Percentiles rank a stretch among this genome's conserved stretches.
These are phyloP conservation scores for Tricholomella constricta DNA, from an alignment of 768 basidiomycete genomes.

Conservation along the genomic window DNA sequence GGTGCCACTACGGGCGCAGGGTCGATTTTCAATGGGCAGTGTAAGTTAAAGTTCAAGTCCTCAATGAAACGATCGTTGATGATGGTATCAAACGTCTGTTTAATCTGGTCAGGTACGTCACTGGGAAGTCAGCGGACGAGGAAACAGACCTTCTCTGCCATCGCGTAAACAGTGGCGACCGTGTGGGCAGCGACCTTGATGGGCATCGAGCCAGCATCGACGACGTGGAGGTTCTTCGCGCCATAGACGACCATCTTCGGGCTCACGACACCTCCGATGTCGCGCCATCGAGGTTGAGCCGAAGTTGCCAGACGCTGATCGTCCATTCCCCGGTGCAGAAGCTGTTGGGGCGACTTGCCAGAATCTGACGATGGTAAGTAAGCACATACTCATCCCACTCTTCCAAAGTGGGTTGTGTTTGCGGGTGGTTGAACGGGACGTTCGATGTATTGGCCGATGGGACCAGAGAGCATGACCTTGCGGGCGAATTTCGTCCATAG, in stretches of 20 bases:
- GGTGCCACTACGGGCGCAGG: too few species aligned
- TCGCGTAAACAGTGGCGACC: constrained; percentile 9
- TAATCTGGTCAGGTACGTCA: not conserved
- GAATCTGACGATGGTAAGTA: not conserved
- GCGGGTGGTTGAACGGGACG: constrained; percentile 10
- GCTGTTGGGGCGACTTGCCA: not conserved
- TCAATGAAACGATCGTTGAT: constrained; percentile 5
- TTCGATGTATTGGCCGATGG: constrained; percentile 14
- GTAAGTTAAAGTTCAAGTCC: not conserved
- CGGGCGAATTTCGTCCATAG: constrained; percentile 9
- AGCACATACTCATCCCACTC: constrained; percentile 17
- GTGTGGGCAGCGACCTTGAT: constrained; percentile 11
- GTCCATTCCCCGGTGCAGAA: constrained; percentile 19
- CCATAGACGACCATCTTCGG: constrained; percentile 28
- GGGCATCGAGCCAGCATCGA: constrained; percentile 25
- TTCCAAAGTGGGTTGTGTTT: constrained; percentile 15
- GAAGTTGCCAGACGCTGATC: constrained; percentile 31
- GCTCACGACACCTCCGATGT: constrained; percentile 32
- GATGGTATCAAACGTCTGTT: constrained; percentile 6
- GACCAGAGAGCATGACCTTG: constrained; percentile 10
- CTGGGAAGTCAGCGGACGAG: not conserved
- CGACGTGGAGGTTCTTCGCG: constrained; percentile 32
- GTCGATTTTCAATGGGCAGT: too few species aligned
- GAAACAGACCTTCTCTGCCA: constrained; percentile 9
- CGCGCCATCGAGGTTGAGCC: constrained; percentile 31